Evolutionary conservation across 2,329 filamentous ascomycete genomes (phyloP), one percentile per base, ranked within the genome.

Genomic region (Fusarium azukiicola): DNA sequence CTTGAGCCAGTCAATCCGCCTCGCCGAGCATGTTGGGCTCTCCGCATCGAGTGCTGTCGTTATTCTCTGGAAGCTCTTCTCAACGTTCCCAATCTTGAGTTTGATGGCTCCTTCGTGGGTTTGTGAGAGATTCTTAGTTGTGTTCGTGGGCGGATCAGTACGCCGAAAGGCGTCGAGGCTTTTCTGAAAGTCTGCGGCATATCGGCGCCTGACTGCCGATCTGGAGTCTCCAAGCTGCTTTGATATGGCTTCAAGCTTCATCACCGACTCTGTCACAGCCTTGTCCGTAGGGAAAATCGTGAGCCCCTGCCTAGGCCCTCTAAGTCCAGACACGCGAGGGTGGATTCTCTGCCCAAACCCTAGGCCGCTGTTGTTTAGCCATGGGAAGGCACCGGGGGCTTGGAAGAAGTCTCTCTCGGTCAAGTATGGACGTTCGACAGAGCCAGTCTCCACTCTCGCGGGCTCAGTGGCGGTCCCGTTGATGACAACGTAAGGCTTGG

Each of bases 1-100:
- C 56, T 83, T 80, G 7, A 83, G 80, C 81, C 81, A 83, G 17
- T 68, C 36, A 13, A 80, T 76, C n/a, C 76, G 70, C 46, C 74
- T 77, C 5, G 63, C 38, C 12, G 81, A 79, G 19, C 58, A 75
- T 5, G 23, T 32, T 17, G 47, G 21, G 14, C 58, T 71, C 23
- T 74, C 54, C 2, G 40, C 21, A 42, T 80, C 64, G 4, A 83
- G 67, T 42, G 80, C 67, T 14, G 40, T n/a, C 23, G 38, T 27
- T 10, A 82, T 75, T 17, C 46, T 50, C 42, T 36, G 6, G 23
- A 81, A 82, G 6, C 3, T 49, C 6, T 36, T 36, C 13, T 79
- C 67, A 36, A 80, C 27, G 8, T 52, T 74, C 23, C 50, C 23
- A 6, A 54, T 70, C 5, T 61, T 67, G 11, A 21, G 10, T 3